phyloP scores from a whole-genome alignment of 371 early-diverging fungal genomes.

The Rhizopus arrhizus region DNA sequence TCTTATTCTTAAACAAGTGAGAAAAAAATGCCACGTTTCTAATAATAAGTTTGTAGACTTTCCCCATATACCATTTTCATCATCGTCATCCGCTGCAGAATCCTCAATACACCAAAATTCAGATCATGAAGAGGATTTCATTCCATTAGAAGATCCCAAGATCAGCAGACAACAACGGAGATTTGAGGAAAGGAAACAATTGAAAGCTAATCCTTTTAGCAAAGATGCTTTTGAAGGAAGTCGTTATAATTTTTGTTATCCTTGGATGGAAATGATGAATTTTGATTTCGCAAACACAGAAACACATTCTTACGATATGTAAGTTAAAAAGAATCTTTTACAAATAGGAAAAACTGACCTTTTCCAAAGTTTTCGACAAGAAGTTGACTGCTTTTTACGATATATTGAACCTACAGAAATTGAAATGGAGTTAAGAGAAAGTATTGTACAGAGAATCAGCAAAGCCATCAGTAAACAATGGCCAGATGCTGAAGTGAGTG shows the following conservation, averaged over 20 bases:
- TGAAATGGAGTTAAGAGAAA: constrained; percentile 76
- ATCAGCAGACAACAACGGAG: constrained; percentile 28
- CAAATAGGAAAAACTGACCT: background rate
- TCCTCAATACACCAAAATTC: background rate
- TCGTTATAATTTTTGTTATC: constrained; percentile 12
- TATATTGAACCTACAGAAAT: constrained; percentile 80
- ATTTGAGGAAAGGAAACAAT: constrained; percentile 11
- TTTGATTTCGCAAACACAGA: background rate
- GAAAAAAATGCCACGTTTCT: too few relatives aligned
- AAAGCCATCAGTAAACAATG: constrained; percentile 46
- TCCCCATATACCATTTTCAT: too few relatives aligned
- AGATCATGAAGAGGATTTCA: constrained; percentile 30
- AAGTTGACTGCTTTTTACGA: constrained; percentile 31
- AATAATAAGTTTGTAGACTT: too few relatives aligned
- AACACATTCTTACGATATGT: constrained; percentile 14
- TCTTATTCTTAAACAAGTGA: too few relatives aligned
- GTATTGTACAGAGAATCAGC: constrained; percentile 67
- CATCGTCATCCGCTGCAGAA: too few relatives aligned
- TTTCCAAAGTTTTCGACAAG: constrained; percentile 27
- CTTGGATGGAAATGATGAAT: constrained; percentile 29
- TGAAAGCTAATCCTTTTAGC: background rate
- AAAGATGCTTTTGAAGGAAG: background rate
- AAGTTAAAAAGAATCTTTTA: constrained; percentile 3
- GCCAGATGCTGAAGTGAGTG: constrained; percentile 49
- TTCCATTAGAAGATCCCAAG: constrained; percentile 23